Conservation (phyloP, 2,329 filamentous ascomycete genomes). For the Lachnellula cervina region DNA sequence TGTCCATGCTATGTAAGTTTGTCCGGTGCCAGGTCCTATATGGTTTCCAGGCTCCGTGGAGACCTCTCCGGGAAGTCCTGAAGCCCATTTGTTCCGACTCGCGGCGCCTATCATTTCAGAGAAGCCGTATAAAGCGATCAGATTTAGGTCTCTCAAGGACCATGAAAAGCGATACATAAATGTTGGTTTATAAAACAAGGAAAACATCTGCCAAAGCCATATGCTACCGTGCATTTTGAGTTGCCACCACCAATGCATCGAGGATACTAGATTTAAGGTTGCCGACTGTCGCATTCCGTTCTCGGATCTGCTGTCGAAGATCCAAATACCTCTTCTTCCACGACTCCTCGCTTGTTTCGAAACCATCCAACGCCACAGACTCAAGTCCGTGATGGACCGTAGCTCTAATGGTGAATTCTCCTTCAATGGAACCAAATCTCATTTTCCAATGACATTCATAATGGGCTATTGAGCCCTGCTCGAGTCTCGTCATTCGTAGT, state of each 20-base stretch:
- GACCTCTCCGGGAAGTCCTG: too few relatives aligned
- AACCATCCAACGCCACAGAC: constrained; percentile 8
- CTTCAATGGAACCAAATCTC: constrained; percentile 47
- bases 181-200: not conserved
- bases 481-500: constrained; percentile 40
- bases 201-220: not conserved
- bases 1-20: too few relatives aligned
- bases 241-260: constrained; percentile 27
- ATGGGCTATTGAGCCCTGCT: constrained; percentile 39
- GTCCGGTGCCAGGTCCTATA: too few relatives aligned
- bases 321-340: constrained; percentile 53
- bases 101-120: too few relatives aligned
- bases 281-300: constrained; percentile 49
- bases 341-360: constrained; percentile 25
- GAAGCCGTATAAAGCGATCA: too few relatives aligned
- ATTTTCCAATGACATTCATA: constrained; percentile 54
- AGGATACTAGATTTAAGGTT: constrained; percentile 42
- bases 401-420: constrained; percentile 49
- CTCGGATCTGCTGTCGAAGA: constrained; percentile 54
- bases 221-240: constrained; percentile 4
- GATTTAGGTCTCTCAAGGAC: too few relatives aligned
- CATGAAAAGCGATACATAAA: too few relatives aligned
- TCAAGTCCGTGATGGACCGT: constrained; percentile 28
- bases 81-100: too few relatives aligned
- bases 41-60: too few relatives aligned